Evolutionary conservation across 305 asterid genomes (phyloP).

Genomic region (Rubia tinctorum): DNA sequence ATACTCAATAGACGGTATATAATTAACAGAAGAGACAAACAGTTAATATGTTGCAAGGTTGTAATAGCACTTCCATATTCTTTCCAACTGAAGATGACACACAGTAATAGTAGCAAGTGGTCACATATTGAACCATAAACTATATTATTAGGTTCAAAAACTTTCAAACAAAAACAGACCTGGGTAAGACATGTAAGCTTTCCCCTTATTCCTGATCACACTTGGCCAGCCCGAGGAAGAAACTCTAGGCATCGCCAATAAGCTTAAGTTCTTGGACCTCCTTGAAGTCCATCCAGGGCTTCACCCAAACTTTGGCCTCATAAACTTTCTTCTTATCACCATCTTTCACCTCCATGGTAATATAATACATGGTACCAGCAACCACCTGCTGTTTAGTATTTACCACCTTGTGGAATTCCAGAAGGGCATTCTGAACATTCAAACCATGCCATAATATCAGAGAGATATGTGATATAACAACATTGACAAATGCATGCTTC

Average conservation of each 20-base stretch:
- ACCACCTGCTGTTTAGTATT: constrained; percentile 56
- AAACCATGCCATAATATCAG: not conserved
- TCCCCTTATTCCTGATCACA: constrained; percentile 16
- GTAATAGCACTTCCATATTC: not conserved
- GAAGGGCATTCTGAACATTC: constrained; percentile 38
- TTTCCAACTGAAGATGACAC: not conserved
- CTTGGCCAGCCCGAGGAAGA: not conserved
- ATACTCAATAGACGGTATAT: not conserved
- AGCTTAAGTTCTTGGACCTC: constrained; percentile 33
- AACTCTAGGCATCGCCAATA: constrained; percentile 23
- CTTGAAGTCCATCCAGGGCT: constrained; percentile 38
- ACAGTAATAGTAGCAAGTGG: not conserved
- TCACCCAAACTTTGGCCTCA: constrained; percentile 46
- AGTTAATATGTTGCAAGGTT: not conserved
- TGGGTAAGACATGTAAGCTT: constrained; percentile 6
- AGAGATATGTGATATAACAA: not conserved
- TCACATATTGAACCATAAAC: not conserved
- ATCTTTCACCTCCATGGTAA: constrained; percentile 53
- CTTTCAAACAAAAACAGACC: not conserved
- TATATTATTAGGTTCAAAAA: not conserved
- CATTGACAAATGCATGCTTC: not conserved
- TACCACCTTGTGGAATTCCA: constrained; percentile 47
- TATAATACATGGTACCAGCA: constrained; percentile 49
- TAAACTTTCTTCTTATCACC: constrained; percentile 48
- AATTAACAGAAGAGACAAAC: not conserved